Evolutionary conservation across 2,329 filamentous ascomycete species (phyloP).

Genomic region (Aspergillus terreus): DNA sequence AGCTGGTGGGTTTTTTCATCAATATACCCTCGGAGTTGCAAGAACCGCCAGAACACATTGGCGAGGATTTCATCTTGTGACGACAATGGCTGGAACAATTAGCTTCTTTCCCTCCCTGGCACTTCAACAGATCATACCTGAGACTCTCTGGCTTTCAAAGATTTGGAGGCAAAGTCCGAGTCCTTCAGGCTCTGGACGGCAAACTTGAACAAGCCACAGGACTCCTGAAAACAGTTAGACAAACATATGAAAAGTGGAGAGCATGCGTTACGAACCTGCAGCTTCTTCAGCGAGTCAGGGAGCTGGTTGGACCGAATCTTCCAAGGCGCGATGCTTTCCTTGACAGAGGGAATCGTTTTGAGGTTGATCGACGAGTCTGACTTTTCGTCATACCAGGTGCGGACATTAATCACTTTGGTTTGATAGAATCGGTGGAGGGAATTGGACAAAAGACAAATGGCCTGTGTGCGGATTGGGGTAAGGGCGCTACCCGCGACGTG

Average conservation of each 20-base stretch:
- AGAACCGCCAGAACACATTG: slow-evolving; percentile 81
- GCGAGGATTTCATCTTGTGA: slow-evolving; percentile 69
- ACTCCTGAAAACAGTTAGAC: slow-evolving; percentile 15
- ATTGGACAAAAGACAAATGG: slow-evolving; percentile 73
- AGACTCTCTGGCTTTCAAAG: slow-evolving; percentile 56
- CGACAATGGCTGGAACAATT: slow-evolving; percentile 42
- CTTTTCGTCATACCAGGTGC: slow-evolving; percentile 78
- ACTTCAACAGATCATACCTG: slow-evolving; percentile 24
- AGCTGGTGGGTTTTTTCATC: slow-evolving; percentile 69
- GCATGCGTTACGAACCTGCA: slow-evolving; percentile 21
- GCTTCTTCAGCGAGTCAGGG: slow-evolving; percentile 40
- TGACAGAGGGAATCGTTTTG: slow-evolving; percentile 51
- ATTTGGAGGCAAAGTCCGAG: slow-evolving; percentile 65
- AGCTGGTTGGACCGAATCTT: slow-evolving; percentile 59
- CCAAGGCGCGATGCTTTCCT: slow-evolving; percentile 62
- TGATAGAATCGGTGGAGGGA: slow-evolving; percentile 79
- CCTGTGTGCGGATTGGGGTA: slow-evolving; percentile 68
- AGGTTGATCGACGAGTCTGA: slow-evolving; percentile 64
- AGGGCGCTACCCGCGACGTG: slow-evolving; percentile 72
- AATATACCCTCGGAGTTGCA: slow-evolving; percentile 84
- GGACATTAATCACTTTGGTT: slow-evolving; percentile 71
- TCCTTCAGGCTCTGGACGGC: slow-evolving; percentile 65
- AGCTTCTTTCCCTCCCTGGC: neutral
- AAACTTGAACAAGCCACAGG: slow-evolving; percentile 32
- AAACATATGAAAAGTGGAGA: neutral